Conservation (phyloP, 768 basidiomycete species). For the Pulveroboletus sp. region DNA sequence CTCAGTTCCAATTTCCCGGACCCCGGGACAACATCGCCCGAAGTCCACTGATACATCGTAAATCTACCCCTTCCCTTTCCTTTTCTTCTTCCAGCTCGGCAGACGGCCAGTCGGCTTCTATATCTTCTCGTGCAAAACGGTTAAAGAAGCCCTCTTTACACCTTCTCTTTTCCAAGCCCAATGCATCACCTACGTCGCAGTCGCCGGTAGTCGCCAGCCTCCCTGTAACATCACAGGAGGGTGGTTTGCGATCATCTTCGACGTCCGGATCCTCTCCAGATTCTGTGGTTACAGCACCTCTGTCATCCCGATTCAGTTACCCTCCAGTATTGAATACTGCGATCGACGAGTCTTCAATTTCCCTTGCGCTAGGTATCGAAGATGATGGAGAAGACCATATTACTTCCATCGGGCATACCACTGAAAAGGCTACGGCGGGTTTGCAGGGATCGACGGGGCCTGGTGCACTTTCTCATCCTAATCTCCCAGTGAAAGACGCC, state of each 20-base stretch:
- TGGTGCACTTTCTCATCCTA: conserved; percentile 2
- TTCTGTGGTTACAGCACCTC: conserved; percentile 58
- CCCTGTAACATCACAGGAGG: conserved; percentile 14
- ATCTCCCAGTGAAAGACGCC: conserved; percentile 22
- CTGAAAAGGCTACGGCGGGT: conserved; percentile 5
- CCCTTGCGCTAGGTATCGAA: conserved; percentile 29
- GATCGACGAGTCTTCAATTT: conserved; percentile 54
- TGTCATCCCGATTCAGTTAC: conserved; percentile 42
- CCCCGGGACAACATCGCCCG: conserved; percentile 28
- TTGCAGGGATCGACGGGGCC: conserved; percentile 21
- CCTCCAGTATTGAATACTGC: conserved; percentile 60
- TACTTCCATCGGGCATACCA: conserved; percentile 10
- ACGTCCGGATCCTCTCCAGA: conserved; percentile 33
- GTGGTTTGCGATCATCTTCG: conserved; percentile 23
- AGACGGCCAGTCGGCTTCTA: conserved; percentile 37
- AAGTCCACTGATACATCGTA: conserved; percentile 34
- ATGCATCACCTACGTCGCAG: conserved; percentile 30
- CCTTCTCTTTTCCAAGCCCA: conserved; percentile 60
- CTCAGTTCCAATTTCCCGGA: conserved; percentile 46
- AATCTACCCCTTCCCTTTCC: conserved; percentile 35
- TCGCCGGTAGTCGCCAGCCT: conserved; percentile 21
- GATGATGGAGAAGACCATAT: conserved; percentile 24
- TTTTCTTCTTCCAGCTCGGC: conserved; percentile 30
- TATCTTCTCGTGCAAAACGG: conserved; percentile 32
- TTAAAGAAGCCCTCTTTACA: conserved; percentile 68